Evolutionary conservation across 2,329 filamentous ascomycete species (phyloP).

Genomic region (Leptographium flavum): DNA sequence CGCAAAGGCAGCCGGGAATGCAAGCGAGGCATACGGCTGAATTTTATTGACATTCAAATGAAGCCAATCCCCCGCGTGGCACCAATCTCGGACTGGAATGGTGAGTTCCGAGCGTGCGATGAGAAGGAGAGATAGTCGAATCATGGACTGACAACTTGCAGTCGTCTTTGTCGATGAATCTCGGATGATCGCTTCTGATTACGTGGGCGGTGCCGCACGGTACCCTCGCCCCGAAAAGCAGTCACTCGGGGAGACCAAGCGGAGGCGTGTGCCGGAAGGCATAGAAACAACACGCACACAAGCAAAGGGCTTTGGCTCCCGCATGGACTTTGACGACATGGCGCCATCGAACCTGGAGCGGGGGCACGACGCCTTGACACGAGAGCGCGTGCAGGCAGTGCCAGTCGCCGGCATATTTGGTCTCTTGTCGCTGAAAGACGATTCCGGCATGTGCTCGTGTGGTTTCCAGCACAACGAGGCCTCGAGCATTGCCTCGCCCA

Average conservation of each 20-base stretch:
- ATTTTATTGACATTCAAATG: conserved; percentile 78
- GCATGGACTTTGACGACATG: background rate
- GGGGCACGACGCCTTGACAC: background rate
- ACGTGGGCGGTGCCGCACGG: conserved; percentile 60
- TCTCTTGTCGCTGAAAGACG: conserved; percentile 12
- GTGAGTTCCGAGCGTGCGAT: conserved; percentile 17
- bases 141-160: conserved; percentile 11
- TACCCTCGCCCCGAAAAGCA: conserved; percentile 48
- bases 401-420: background rate
- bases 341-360: background rate
- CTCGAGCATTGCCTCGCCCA: conserved; percentile 24
- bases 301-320: background rate
- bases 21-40: conserved; percentile 73
- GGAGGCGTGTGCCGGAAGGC: background rate
- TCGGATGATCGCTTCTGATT: conserved; percentile 78
- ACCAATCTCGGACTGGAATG: conserved; percentile 50
- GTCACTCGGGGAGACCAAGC: too few species aligned
- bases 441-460: conserved; percentile 12
- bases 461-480: conserved; percentile 21
- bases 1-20: conserved; percentile 75
- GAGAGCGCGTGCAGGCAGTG: background rate
- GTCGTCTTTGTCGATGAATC: conserved; percentile 83
- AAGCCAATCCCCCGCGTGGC: conserved; percentile 51
- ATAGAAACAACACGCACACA: background rate
- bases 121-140: too few species aligned